A percentile compares a stretch with the other conserved stretches of the same genome.
Evolutionary conservation across 495 filamentous ascomycete species (phyloP).

Genomic region (Podospora sp.): DNA sequence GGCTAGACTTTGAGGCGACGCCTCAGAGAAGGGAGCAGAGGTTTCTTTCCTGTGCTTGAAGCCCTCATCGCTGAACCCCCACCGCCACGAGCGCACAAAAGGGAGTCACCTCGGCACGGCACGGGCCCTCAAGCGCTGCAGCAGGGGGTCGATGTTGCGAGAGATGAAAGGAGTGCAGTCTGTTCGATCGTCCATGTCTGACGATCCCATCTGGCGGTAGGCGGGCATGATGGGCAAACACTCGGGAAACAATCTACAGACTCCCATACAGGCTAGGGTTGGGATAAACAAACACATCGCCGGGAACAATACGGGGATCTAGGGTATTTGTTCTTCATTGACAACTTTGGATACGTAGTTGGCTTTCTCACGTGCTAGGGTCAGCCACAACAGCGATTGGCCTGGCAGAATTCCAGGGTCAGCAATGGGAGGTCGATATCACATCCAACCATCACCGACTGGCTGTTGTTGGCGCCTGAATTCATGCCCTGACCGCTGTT

Average conservation of each 20-base stretch:
- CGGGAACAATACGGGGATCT: neutral
- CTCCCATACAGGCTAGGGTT: neutral
- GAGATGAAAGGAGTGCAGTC: constrained; percentile 14
- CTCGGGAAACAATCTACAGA: neutral
- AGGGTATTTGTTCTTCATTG: constrained; percentile 7
- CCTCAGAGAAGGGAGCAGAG: no score
- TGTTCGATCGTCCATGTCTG: constrained; percentile 9
- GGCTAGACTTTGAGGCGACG: no score
- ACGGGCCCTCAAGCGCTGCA: neutral
- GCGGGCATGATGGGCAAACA: neutral
- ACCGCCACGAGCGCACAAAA: neutral
- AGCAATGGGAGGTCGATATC: constrained; percentile 8
- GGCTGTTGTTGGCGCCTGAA: constrained; percentile 23
- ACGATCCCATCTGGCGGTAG: no score
- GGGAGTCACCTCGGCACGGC: neutral
- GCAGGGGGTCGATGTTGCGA: neutral
- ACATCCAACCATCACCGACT: constrained; percentile 5
- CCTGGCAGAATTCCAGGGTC: constrained; percentile 8
- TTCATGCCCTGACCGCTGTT: constrained; percentile 24
- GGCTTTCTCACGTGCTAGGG: constrained; percentile 5
- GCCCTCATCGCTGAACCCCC: neutral
- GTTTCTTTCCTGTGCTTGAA: neutral
- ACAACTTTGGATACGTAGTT: neutral
- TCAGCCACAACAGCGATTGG: constrained; percentile 2
- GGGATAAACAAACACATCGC: neutral